Conservation (phyloP, 73 alveolate species). For the Diophrys appendiculata region DNA sequence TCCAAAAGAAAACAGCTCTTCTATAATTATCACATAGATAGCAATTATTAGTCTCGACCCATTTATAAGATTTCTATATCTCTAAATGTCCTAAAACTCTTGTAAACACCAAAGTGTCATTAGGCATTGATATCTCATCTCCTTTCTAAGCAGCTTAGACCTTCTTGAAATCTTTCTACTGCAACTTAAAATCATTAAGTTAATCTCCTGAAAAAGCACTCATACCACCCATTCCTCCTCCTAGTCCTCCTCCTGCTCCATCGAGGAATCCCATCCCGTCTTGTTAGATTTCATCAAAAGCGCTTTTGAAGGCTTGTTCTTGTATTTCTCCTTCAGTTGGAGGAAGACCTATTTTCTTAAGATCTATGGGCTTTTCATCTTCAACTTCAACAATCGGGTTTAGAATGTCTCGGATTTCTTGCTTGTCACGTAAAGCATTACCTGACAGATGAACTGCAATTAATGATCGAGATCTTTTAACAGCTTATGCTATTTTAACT, state of each 20-base stretch:
- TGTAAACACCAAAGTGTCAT: conserved; percentile 38
- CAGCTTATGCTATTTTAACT: conserved; percentile 26
- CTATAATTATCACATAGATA: conserved; percentile 46
- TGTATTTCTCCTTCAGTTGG: conserved; percentile 7
- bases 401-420: conserved; percentile 37
- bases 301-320: conserved; percentile 2
- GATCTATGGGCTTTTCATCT: conserved; percentile 36
- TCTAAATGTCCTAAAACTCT: conserved; percentile 48
- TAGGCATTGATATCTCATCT: conserved; percentile 14
- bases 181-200: not conserved
- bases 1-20: too few relatives aligned
- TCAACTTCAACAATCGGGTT: conserved; percentile 30
- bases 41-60: conserved; percentile 45
- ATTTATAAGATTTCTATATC: conserved; percentile 25
- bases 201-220: too few relatives aligned
- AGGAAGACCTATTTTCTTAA: conserved; percentile 15
- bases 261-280: not conserved
- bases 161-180: not conserved
- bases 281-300: not conserved
- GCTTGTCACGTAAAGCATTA: conserved; percentile 21
- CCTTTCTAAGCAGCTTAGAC: too few relatives aligned
- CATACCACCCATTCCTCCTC: not conserved
- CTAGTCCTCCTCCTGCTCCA: not conserved
- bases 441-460: conserved; percentile 56
- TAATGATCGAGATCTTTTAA: conserved; percentile 48